phyloP scores from a whole-genome alignment of 371 early-diverging fungal species.

The Mortierella sp. region DNA sequence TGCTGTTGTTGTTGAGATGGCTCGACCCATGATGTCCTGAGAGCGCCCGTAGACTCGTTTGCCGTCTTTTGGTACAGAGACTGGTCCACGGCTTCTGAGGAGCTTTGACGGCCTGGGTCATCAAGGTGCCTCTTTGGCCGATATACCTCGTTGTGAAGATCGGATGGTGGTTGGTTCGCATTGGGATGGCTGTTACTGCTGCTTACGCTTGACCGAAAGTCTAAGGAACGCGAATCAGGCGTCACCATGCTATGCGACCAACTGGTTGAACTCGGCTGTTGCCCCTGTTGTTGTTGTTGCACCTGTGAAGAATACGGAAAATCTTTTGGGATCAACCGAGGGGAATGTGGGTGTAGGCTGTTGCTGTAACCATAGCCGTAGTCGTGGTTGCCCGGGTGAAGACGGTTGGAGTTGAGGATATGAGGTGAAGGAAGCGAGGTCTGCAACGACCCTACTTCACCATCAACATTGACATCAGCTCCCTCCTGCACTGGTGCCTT shows the following conservation, averaged over 20 bases:
- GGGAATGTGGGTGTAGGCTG: conserved; percentile 9
- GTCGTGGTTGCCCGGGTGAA: too few relatives aligned
- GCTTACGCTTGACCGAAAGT: conserved; percentile 29
- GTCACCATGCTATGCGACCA: not conserved
- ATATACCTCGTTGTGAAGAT: too few relatives aligned
- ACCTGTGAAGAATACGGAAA: not conserved
- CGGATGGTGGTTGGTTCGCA: not conserved
- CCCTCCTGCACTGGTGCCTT: conserved; percentile 36
- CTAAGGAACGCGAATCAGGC: conserved; percentile 4
- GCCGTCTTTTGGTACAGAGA: not conserved
- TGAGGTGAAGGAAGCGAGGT: conserved; percentile 1
- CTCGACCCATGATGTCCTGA: conserved; percentile 4
- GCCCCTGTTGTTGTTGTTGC: not conserved
- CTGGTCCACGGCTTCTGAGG: not conserved
- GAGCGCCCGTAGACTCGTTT: not conserved
- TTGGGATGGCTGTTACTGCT: conserved; percentile 10
- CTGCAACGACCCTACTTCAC: not conserved
- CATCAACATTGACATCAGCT: not conserved
- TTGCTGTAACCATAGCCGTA: conserved; percentile 1
- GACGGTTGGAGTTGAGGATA: conserved; percentile 6
- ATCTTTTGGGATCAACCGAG: conserved; percentile 8
- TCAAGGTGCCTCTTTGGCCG: not conserved
- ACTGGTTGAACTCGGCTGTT: not conserved
- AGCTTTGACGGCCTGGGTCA: not conserved
- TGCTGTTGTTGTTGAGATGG: conserved; percentile 12